Evolutionary conservation across 192 early-diverging fungal species (phyloP), one percentile per base, ranked within the genome.

Genomic region (Chytriomyces hyalinus): DNA sequence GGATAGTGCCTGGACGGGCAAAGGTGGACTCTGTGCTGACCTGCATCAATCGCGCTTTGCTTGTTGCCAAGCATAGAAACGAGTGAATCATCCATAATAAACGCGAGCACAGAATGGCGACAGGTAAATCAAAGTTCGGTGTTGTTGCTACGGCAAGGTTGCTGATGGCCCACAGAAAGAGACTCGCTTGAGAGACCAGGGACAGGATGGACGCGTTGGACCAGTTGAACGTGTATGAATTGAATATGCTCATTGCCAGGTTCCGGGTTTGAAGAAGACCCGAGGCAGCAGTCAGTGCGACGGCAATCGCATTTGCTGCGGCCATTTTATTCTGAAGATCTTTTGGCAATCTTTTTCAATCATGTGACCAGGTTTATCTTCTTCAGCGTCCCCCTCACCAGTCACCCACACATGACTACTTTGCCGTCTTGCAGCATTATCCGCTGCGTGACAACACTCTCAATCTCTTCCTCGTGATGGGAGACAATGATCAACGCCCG

Each of bases 381-480:
- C 53, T 57, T 4, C 0, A 57, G 53, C 13, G 53, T 13, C 15
- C 13, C 13, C 53, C 46, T 26, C 53, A n/a, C 7, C 61, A 15
- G 10, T 66, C 49, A 76, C 22, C 48, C 74, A 15, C 36, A 57
- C 60, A 47, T 49, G 11, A 77, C 76, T 3, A 78, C 71, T 47
- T 68, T 75, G 43, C 82, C 82, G 4, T 43, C 73, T 45, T 80
- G 75, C 74, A 83, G 50, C 59, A 20, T 53, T 5, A 83, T 63
- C 17, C 36, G 5, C 24, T 66, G 28, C 5, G 22, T 70, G 49
- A 83, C 62, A n/a, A 65, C 43, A 3, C 36, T 7, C 36, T 87
- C 87, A 20, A 89, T 80, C 76, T 89, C 88, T 66, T 89, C 87
- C 70, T 84, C 76, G 73, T 86, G 85, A 75, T 89, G 88, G 11